Conservation (phyloP, 2,329 filamentous ascomycete species). For the Aureobasidium sp. region DNA sequence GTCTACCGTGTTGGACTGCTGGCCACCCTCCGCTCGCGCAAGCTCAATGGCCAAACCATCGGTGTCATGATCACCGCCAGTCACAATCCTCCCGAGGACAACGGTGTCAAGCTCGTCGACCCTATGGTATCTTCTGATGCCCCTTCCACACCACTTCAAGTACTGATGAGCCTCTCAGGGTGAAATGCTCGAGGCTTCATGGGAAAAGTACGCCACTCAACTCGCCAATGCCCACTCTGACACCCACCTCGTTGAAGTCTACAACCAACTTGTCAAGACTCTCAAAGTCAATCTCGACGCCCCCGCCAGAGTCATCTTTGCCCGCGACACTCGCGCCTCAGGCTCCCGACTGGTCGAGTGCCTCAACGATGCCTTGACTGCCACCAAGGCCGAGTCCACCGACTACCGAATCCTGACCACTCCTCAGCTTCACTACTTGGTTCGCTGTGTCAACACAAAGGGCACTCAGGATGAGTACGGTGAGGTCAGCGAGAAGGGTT, state of each 20-base stretch:
- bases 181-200: constrained; percentile 91
- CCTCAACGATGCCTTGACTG: constrained; percentile 70
- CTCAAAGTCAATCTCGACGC: constrained; percentile 67
- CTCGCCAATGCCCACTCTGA: constrained; percentile 80
- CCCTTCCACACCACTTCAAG: no score
- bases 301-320: constrained; percentile 77
- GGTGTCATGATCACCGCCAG: constrained; percentile 95
- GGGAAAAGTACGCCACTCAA: constrained; percentile 82
- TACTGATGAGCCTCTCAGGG: constrained; percentile 53
- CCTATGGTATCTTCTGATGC: constrained; percentile 56
- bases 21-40: constrained; percentile 80
- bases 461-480: constrained; percentile 83
- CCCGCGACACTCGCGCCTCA: constrained; percentile 86
- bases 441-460: constrained; percentile 88
- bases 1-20: constrained; percentile 88
- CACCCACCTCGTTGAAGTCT: constrained; percentile 66
- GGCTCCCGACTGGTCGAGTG: constrained; percentile 76
- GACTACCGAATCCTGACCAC: constrained; percentile 93
- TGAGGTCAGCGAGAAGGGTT: constrained; percentile 79
- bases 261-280: constrained; percentile 65
- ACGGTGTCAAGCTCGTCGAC: constrained; percentile 93
- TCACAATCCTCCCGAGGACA: constrained; percentile 84
- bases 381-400: constrained; percentile 64
- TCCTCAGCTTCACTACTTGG: constrained; percentile 95
- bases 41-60: constrained; percentile 82